Base-by-base conservation (phyloP, 768 basidiomycete species). In the Phanerochaete carnosa region DNA sequence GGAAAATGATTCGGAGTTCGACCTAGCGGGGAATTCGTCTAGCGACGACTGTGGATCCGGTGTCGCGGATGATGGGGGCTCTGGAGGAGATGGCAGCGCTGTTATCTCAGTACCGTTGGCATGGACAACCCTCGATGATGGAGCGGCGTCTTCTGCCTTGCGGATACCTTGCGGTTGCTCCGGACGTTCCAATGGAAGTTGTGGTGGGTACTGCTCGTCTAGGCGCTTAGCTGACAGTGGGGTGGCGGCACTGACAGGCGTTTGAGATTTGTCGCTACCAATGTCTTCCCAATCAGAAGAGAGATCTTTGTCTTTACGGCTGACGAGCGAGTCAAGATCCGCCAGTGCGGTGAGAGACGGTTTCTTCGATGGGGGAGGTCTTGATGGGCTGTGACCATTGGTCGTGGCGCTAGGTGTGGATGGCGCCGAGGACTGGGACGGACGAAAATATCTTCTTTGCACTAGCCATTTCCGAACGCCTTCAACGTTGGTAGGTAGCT, bases 401-500 rank as follows among this genome's bases (percentile, higher is more conserved):
- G 39, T 59, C 32, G 60, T 64, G 19, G 45, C 55, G 35, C 45
- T 65, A 37, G 63, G 69, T 1, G 77, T 75, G 5, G 76, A 74
- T 55, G 72, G 68, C 26, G 79, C 70, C 2, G 77, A 74, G 8
- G 78, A 68, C 33, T 76, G 77, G 1, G 82, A 75, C 7, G 81
- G 73, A 60, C 7, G 81, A 74, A 60, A 83, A 82, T 23, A 81
- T 75, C 69, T 82, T 86, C 71, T 84, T 85, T 49, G 72, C 84
- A 64, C 77, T 88, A 92, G 71, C 91, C 91, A 93, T 66, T 88
- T 90, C 72, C 86, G 88, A 26, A 92, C 91, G 25, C 86, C 90
- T 55, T 90, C 87, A 22, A 89, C 78, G 22, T 84, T 90, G 71
- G 84, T 90, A 1, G 91, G 91, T 50, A 93, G 76, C 66, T 86